phyloP scores from a whole-genome alignment of 2,329 filamentous ascomycete species.

The Elsinoe ampelina region DNA sequence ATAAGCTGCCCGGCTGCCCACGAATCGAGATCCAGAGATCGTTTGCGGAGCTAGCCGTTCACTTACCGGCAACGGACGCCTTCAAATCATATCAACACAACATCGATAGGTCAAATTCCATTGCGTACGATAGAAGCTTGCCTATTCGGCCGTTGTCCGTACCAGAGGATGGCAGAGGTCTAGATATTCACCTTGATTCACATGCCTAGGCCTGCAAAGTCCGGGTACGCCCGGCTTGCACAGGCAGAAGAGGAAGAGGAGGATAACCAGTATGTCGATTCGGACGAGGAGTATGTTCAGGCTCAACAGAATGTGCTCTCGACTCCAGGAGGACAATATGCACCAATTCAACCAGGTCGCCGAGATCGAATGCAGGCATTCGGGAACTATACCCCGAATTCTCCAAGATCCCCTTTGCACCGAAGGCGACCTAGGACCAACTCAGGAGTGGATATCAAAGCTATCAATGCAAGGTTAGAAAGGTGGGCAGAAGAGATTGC shows the following conservation, averaged over 20 bases:
- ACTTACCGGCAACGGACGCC: background rate
- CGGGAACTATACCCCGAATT: constrained; percentile 25
- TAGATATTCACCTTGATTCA: background rate
- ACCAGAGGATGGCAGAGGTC: constrained; percentile 10
- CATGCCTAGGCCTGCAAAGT: constrained; percentile 34
- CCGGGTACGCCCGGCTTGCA: constrained; percentile 44
- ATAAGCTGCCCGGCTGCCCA: no score
- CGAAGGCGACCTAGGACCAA: constrained; percentile 56
- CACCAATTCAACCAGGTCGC: constrained; percentile 38
- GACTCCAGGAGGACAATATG: constrained; percentile 29
- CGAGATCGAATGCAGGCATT: constrained; percentile 37
- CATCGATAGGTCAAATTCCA: background rate
- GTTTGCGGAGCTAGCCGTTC: constrained; percentile 6
- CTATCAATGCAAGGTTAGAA: constrained; percentile 91
- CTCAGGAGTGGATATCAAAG: constrained; percentile 92
- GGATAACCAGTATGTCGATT: constrained; percentile 29
- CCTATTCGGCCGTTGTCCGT: background rate
- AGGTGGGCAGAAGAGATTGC: constrained; percentile 98
- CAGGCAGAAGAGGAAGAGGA: constrained; percentile 44
- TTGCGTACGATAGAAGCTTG: background rate
- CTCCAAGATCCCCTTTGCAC: constrained; percentile 19
- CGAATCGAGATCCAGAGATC: background rate
- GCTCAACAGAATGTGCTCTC: constrained; percentile 16
- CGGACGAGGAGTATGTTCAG: constrained; percentile 30
- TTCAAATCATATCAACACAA: constrained; percentile 9